These are phyloP conservation scores for Dictyostelium brefeldianum DNA, from an alignment of 78 protist species.

Conservation along the genomic window DNA sequence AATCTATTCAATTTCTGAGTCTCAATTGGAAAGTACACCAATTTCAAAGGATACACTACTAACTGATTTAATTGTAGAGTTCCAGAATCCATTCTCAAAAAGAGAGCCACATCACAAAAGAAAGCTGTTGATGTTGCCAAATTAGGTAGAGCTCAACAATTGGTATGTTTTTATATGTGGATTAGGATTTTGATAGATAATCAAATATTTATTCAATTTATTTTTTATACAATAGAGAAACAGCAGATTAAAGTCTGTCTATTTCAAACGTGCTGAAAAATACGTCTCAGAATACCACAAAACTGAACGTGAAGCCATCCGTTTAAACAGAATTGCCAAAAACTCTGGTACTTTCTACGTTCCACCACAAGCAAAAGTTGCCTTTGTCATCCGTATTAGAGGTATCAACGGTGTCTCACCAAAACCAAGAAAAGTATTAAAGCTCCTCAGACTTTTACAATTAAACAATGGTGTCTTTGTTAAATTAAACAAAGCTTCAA, in stretches of 20 bases:
- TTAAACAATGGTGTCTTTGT: constrained; percentile 99
- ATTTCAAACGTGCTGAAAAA: constrained; percentile 93
- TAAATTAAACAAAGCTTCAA: constrained; percentile 98
- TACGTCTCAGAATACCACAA: constrained; percentile 95
- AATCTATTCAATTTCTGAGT: too few species aligned
- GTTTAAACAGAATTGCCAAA: constrained; percentile 92
- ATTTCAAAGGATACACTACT: too few species aligned
- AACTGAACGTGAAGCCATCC: constrained; percentile 81
- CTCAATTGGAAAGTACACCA: too few species aligned
- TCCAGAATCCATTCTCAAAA: constrained; percentile 82
- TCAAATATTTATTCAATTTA: not conserved
- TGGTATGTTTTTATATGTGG: not conserved
- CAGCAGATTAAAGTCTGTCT: constrained; percentile 37
- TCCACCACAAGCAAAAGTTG: constrained; percentile 98
- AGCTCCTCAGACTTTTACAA: constrained; percentile 99
- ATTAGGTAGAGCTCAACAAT: constrained; percentile 14
- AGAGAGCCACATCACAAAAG: constrained; percentile 78
- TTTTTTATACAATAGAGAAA: constrained; percentile 2
- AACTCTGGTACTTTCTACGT: constrained; percentile 95
- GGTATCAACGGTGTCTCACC: constrained; percentile 99
- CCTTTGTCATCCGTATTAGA: constrained; percentile 99
- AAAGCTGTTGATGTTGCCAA: constrained; percentile 54
- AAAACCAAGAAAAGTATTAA: constrained; percentile 96
- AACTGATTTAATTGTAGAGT: too few species aligned
- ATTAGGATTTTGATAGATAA: not conserved